A percentile compares a stretch with the other conserved stretches of the same genome.
Evolutionary conservation across 163 green algal species (phyloP).

Genomic region (Scenedesmus sp.): DNA sequence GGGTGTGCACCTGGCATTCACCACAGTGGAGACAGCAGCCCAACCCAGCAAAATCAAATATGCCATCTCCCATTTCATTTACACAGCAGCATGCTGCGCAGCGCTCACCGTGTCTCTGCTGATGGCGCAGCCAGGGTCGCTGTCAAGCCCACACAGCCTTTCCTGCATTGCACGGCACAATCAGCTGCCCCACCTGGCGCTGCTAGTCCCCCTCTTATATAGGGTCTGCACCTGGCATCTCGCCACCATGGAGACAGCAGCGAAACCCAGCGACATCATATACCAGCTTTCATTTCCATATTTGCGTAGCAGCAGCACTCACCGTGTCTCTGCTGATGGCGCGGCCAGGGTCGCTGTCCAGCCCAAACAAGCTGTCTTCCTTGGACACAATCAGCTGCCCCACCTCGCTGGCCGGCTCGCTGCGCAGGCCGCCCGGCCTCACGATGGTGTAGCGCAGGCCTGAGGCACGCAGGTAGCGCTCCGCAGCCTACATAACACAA

Average conservation of each 20-base stretch:
- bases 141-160: slow-evolving; percentile 66
- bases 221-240: not conserved
- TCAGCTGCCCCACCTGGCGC: slow-evolving; percentile 65
- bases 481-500: not conserved
- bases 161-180: slow-evolving; percentile 61
- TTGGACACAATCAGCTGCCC: slow-evolving; percentile 64
- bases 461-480: slow-evolving; percentile 68
- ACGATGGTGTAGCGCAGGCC: slow-evolving; percentile 80
- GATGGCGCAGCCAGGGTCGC: slow-evolving; percentile 59
- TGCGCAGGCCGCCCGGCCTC: slow-evolving; percentile 69
- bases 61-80: not conserved
- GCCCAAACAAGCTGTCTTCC: slow-evolving; percentile 74
- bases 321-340: slow-evolving; percentile 73
- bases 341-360: slow-evolving; percentile 62
- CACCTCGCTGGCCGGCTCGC: slow-evolving; percentile 56
- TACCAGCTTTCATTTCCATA: not conserved
- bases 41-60: not conserved
- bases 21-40: no score
- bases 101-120: not conserved
- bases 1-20: no score
- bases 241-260: not conserved
- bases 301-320: not conserved
- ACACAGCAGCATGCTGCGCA: not conserved
- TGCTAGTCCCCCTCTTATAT: not conserved
- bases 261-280: not conserved